These are phyloP conservation scores for Cynanchum wilfordii DNA, from an alignment of 257 asterid genomes.

Conservation along the genomic window DNA sequence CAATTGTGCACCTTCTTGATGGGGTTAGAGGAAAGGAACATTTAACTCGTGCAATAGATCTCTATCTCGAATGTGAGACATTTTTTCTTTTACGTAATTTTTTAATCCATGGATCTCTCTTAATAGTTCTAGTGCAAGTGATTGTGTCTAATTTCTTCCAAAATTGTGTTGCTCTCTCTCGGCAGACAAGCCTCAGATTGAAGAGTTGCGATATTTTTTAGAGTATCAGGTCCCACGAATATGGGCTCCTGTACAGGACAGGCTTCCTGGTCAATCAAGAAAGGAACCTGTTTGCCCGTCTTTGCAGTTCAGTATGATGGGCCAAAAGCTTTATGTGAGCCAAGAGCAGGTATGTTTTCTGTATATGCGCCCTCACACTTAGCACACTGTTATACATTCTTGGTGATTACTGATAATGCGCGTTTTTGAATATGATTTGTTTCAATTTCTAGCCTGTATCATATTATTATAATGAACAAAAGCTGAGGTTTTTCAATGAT, in stretches of 20 bases:
- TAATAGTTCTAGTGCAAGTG: neutral
- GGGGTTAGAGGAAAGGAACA: slow-evolving; percentile 65
- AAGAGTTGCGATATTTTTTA: slow-evolving; percentile 75
- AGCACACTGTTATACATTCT: neutral
- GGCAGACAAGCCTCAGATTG: slow-evolving; percentile 87
- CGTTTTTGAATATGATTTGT: neutral
- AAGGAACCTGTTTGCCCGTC: slow-evolving; percentile 85
- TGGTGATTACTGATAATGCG: neutral
- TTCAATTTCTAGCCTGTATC: neutral
- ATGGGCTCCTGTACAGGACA: slow-evolving; percentile 75
- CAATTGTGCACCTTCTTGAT: slow-evolving; percentile 62
- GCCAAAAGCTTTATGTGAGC: slow-evolving; percentile 75
- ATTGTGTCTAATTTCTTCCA: slow-evolving; percentile 1
- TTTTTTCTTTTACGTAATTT: neutral
- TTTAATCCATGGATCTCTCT: slow-evolving; percentile 3
- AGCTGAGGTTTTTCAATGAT: neutral
- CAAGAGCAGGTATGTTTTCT: slow-evolving; percentile 61
- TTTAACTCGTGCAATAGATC: slow-evolving; percentile 63
- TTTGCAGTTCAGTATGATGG: slow-evolving; percentile 88
- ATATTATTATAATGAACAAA: neutral
- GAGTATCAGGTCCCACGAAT: slow-evolving; percentile 76
- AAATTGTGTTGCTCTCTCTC: slow-evolving; percentile 17
- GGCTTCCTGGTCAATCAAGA: slow-evolving; percentile 69
- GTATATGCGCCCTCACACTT: neutral
- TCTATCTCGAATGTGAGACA: slow-evolving; percentile 68